Evolutionary conservation across 306 rosid genomes (phyloP).

Genomic region (Sicyos edulis): DNA sequence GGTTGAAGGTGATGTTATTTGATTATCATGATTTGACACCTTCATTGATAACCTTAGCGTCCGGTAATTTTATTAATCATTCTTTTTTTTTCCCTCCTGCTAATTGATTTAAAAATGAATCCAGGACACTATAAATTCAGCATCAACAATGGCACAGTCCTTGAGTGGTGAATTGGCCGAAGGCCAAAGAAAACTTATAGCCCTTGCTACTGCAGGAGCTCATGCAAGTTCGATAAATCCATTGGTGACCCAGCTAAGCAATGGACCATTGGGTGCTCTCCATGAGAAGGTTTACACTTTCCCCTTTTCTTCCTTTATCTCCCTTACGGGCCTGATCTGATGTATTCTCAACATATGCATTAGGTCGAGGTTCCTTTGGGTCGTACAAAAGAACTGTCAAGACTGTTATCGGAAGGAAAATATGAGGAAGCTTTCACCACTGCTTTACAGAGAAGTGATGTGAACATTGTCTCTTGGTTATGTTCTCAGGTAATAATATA

Average conservation of each 20-base stretch:
- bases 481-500: constrained; percentile 82
- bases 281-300: constrained; percentile 62
- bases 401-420: constrained; percentile 70
- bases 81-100: background rate
- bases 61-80: background rate
- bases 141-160: constrained; percentile 74
- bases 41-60: background rate
- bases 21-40: constrained; percentile 13
- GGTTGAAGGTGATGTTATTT: constrained; percentile 1
- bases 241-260: constrained; percentile 57
- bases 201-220: constrained; percentile 64
- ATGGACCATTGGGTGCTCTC: constrained; percentile 67
- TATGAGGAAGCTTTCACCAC: constrained; percentile 83
- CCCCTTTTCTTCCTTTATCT: background rate
- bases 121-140: constrained; percentile 85
- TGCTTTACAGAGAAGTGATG: constrained; percentile 90
- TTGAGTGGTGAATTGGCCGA: constrained; percentile 77
- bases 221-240: constrained; percentile 62
- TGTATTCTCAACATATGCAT: constrained; percentile 11
- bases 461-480: constrained; percentile 85
- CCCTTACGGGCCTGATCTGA: constrained; percentile 8
- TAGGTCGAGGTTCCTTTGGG: constrained; percentile 87
- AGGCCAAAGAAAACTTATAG: constrained; percentile 79
- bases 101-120: background rate
- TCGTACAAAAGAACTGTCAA: constrained; percentile 79